phyloP scores from a whole-genome alignment of 345 rosid species.

The Aquilaria malaccensis region DNA sequence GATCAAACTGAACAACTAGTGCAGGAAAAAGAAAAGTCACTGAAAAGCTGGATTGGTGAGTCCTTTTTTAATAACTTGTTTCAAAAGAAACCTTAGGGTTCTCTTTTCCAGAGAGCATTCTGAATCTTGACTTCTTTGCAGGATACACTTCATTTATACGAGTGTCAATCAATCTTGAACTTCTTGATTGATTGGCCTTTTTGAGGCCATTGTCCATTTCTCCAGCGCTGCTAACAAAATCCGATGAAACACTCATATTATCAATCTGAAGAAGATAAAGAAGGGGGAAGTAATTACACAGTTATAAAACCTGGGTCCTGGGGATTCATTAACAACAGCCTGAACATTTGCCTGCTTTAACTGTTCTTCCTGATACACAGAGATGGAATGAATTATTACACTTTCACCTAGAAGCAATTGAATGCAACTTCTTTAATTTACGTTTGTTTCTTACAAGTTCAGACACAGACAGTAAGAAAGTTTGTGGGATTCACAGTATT shows the following conservation, averaged over 20 bases:
- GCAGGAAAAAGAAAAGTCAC: not conserved
- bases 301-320: slow-evolving; percentile 34
- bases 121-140: slow-evolving; percentile 63
- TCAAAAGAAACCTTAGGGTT: slow-evolving; percentile 47
- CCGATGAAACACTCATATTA: slow-evolving; percentile 10
- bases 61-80: not conserved
- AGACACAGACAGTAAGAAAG: too few relatives aligned
- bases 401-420: too few relatives aligned
- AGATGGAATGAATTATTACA: not conserved
- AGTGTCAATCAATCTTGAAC: slow-evolving; percentile 59
- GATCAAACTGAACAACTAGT: not conserved
- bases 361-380: slow-evolving; percentile 70
- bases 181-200: slow-evolving; percentile 41
- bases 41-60: not conserved
- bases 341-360: slow-evolving; percentile 37
- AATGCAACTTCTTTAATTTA: too few relatives aligned
- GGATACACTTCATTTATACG: slow-evolving; percentile 75
- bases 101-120: slow-evolving; percentile 49
- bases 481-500: not conserved
- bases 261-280: too few relatives aligned
- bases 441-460: too few relatives aligned
- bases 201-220: slow-evolving; percentile 36
- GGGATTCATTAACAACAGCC: slow-evolving; percentile 52
- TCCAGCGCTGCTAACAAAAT: slow-evolving; percentile 15
- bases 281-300: too few relatives aligned